Conservation (phyloP, 768 basidiomycete species). For the Sarcodon aspratus region DNA sequence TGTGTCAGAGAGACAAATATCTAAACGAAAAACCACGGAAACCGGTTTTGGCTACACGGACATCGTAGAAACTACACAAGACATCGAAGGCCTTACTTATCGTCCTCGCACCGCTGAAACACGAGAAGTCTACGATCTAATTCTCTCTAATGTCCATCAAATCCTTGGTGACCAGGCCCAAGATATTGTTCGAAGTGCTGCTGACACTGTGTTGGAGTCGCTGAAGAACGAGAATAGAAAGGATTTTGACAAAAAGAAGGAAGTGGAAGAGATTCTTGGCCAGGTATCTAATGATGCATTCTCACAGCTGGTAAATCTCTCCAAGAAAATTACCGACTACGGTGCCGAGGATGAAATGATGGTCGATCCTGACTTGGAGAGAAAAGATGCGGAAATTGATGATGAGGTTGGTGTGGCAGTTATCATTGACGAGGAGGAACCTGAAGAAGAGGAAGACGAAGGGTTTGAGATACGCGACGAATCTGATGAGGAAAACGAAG, state of each 20-base stretch:
- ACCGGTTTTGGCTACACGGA: slow-evolving; percentile 74
- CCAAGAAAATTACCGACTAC: slow-evolving; percentile 96
- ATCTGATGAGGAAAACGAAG: slow-evolving; percentile 67
- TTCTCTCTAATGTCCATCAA: slow-evolving; percentile 73
- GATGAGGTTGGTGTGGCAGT: slow-evolving; percentile 97
- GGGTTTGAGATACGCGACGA: slow-evolving; percentile 81
- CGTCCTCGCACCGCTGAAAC: slow-evolving; percentile 92
- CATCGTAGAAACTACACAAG: slow-evolving; percentile 89
- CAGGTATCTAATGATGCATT: slow-evolving; percentile 62
- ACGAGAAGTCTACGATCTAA: slow-evolving; percentile 86
- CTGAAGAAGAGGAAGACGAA: slow-evolving; percentile 85
- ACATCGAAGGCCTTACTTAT: slow-evolving; percentile 88
- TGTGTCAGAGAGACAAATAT: slow-evolving; percentile 39
- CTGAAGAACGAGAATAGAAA: slow-evolving; percentile 84
- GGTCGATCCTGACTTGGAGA: slow-evolving; percentile 70
- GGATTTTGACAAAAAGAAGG: slow-evolving; percentile 96
- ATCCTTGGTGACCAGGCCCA: slow-evolving; percentile 91
- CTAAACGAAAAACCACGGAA: slow-evolving; percentile 48
- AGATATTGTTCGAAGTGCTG: slow-evolving; percentile 89
- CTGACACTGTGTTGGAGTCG: slow-evolving; percentile 82
- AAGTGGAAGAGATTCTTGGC: slow-evolving; percentile 74
- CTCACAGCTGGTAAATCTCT: slow-evolving; percentile 68
- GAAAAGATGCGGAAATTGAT: slow-evolving; percentile 83
- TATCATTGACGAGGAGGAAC: slow-evolving; percentile 94
- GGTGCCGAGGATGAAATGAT: slow-evolving; percentile 75